Evolutionary conservation across 2,329 filamentous ascomycete species (phyloP).

Genomic region (Ascochyta koolunga): DNA sequence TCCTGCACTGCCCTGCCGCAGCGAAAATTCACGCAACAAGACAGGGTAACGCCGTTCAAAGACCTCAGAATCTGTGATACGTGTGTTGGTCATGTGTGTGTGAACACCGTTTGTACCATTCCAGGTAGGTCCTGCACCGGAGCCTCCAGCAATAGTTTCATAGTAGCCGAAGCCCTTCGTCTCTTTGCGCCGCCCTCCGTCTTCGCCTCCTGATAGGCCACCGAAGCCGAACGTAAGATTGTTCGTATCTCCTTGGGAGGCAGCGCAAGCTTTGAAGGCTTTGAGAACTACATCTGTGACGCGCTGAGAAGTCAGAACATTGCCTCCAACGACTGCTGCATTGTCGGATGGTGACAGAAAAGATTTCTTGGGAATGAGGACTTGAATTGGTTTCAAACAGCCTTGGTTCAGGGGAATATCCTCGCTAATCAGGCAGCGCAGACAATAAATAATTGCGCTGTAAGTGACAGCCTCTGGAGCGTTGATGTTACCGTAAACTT

Average conservation of each 20-base stretch:
- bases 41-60: slow-evolving; percentile 81
- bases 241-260: slow-evolving; percentile 80
- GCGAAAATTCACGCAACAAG: slow-evolving; percentile 70
- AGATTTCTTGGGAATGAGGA: slow-evolving; percentile 73
- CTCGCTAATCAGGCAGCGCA: slow-evolving; percentile 78
- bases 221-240: slow-evolving; percentile 86
- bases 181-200: slow-evolving; percentile 49
- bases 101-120: slow-evolving; percentile 78
- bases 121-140: slow-evolving; percentile 75
- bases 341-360: slow-evolving; percentile 77
- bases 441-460: slow-evolving; percentile 84
- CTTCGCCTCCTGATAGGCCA: slow-evolving; percentile 50
- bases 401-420: slow-evolving; percentile 89
- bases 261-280: slow-evolving; percentile 79
- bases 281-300: slow-evolving; percentile 84
- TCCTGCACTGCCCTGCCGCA: slow-evolving; percentile 69
- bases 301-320: slow-evolving; percentile 77
- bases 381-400: slow-evolving; percentile 76
- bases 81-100: slow-evolving; percentile 85
- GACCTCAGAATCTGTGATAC: slow-evolving; percentile 80
- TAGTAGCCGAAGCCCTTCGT: slow-evolving; percentile 85
- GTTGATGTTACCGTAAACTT: slow-evolving; percentile 82
- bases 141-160: slow-evolving; percentile 81
- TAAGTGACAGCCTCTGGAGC: slow-evolving; percentile 83
- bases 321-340: slow-evolving; percentile 82